Percentiles rank a stretch among this genome's conserved stretches.
Evolutionary conservation across 495 filamentous ascomycete genomes (phyloP).

Genomic region (Cetradonia linearis): DNA sequence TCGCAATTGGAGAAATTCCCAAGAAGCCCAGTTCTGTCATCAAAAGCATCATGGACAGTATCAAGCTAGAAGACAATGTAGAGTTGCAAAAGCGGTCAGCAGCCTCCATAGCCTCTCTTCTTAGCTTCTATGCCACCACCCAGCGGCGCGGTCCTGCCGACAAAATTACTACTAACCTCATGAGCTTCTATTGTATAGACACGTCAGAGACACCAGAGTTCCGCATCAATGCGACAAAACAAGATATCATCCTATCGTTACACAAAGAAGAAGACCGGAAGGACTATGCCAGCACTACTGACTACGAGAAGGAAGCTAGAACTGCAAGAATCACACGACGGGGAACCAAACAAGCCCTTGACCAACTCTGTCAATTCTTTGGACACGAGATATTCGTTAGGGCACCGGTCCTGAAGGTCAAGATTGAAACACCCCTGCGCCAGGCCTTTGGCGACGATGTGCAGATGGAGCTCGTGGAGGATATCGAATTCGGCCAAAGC

Average conservation of each 20-base stretch:
- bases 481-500: constrained; percentile 71
- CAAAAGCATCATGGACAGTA: constrained; percentile 94
- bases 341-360: constrained; percentile 88
- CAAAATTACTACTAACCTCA: constrained; percentile 85
- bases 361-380: constrained; percentile 72
- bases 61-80: constrained; percentile 87
- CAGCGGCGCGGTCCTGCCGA: constrained; percentile 73
- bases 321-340: constrained; percentile 80
- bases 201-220: constrained; percentile 97
- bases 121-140: constrained; percentile 69
- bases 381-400: constrained; percentile 62
- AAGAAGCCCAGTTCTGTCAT: constrained; percentile 87
- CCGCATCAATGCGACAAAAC: constrained; percentile 59
- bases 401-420: constrained; percentile 64
- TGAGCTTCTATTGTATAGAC: constrained; percentile 94
- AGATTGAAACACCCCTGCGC: constrained; percentile 72
- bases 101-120: constrained; percentile 65
- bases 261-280: constrained; percentile 94
- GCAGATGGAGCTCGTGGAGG: constrained; percentile 56
- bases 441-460: constrained; percentile 65
- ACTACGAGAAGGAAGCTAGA: constrained; percentile 76
- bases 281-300: constrained; percentile 79
- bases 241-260: constrained; percentile 74
- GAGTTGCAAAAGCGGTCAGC: constrained; percentile 87
- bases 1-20: constrained; percentile 74